phyloP scores from a whole-genome alignment of 2,329 filamentous ascomycete species.

The Cladosporium sp. region DNA sequence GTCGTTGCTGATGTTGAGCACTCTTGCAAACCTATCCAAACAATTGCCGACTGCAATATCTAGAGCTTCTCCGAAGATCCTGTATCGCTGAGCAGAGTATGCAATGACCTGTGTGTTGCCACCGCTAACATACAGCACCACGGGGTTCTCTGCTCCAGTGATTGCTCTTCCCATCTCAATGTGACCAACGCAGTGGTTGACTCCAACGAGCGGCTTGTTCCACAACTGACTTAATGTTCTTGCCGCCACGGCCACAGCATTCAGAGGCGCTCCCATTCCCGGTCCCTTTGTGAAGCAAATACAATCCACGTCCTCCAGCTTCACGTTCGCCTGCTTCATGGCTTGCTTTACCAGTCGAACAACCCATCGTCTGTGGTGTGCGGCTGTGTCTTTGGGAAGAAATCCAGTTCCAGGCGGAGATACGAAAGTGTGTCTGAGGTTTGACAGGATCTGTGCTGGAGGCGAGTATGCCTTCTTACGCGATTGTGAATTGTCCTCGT shows the following conservation, averaged over 20 bases:
- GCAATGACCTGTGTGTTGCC: constrained; percentile 98
- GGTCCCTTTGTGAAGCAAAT: constrained; percentile 95
- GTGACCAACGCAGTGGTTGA: constrained; percentile 97
- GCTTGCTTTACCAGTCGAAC: constrained; percentile 75
- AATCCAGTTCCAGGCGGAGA: constrained; percentile 92
- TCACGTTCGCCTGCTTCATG: constrained; percentile 63
- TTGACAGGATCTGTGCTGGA: constrained; percentile 72
- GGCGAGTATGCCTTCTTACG: constrained; percentile 23
- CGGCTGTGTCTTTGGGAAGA: constrained; percentile 91
- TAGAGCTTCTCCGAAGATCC: constrained; percentile 96
- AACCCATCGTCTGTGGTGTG: constrained; percentile 85
- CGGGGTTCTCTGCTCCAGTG: constrained; percentile 83
- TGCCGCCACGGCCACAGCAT: constrained; percentile 80
- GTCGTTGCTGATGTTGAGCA: constrained; percentile 87
- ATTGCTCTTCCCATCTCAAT: constrained; percentile 98
- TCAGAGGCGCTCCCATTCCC: constrained; percentile 92
- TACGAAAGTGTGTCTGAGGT: constrained; percentile 89
- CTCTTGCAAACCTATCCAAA: constrained; percentile 90
- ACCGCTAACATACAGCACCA: constrained; percentile 91
- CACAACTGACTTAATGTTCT: constrained; percentile 79
- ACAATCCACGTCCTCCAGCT: constrained; percentile 69
- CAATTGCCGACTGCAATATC: constrained; percentile 98
- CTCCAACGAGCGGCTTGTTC: constrained; percentile 83
- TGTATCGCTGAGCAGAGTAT: constrained; percentile 89
- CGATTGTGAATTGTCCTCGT: constrained; percentile 22